These are phyloP conservation scores for Starmera caribaea DNA, from an alignment of 805 yeast genomes.

Conservation along the genomic window DNA sequence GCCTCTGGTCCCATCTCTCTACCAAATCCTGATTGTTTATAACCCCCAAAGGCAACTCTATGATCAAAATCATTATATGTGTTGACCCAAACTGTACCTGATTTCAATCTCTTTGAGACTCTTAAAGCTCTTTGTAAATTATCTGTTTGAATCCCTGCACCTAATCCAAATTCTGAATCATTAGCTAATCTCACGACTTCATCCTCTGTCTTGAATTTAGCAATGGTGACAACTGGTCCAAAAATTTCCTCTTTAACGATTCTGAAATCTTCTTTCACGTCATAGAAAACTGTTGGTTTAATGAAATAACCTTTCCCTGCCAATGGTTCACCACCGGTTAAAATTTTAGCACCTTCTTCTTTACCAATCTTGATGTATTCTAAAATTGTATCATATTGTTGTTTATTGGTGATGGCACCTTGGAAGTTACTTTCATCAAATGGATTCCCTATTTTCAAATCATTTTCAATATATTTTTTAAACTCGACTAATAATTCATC, in stretches of 20 bases:
- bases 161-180: constrained; percentile 66
- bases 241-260: constrained; percentile 69
- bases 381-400: constrained; percentile 61
- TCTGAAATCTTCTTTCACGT: constrained; percentile 50
- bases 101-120: constrained; percentile 54
- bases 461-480: constrained; percentile 44
- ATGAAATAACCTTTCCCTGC: constrained; percentile 64
- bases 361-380: constrained; percentile 60
- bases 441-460: constrained; percentile 64
- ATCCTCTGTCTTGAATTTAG: constrained; percentile 58
- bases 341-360: constrained; percentile 54
- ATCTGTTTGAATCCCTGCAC: constrained; percentile 71
- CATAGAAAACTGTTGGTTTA: constrained; percentile 66
- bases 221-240: constrained; percentile 68
- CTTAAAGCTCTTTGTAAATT: constrained; percentile 50
- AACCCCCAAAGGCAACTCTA: constrained; percentile 76
- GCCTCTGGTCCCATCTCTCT: constrained; percentile 82
- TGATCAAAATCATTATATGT: constrained; percentile 72
- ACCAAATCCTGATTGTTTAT: constrained; percentile 73
- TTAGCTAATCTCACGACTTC: constrained; percentile 62
- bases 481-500: constrained; percentile 52
- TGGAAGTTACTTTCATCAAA: constrained; percentile 57
- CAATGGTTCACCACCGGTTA: constrained; percentile 62
- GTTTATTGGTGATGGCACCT: constrained; percentile 71
- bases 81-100: constrained; percentile 77